Percentiles rank a stretch among this genome's conserved stretches.
These are phyloP conservation scores for Collybia sordida DNA, from an alignment of 768 basidiomycete genomes.

Conservation along the genomic window DNA sequence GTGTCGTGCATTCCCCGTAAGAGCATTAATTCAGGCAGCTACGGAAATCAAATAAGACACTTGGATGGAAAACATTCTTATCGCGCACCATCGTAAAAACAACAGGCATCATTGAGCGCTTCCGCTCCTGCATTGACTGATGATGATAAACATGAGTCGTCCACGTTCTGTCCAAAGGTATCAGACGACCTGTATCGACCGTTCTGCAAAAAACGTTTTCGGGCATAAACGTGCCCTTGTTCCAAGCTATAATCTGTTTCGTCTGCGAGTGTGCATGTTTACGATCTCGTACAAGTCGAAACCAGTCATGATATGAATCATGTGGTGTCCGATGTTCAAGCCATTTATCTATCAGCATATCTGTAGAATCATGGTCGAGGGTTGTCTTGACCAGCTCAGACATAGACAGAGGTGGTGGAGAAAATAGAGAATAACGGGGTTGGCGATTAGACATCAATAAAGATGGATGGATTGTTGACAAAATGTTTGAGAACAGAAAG, in stretches of 20 bases:
- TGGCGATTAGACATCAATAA: constrained; percentile 41
- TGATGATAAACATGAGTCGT: constrained; percentile 81
- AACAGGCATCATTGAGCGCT: constrained; percentile 75
- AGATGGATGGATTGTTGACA: too few species aligned
- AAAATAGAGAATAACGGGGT: constrained; percentile 60
- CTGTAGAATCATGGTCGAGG: constrained; percentile 72
- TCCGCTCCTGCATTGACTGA: constrained; percentile 70
- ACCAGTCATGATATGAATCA: constrained; percentile 79
- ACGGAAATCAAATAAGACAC: not conserved
- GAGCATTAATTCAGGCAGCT: constrained; percentile 81
- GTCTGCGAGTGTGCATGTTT: constrained; percentile 53
- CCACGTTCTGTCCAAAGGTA: constrained; percentile 81
- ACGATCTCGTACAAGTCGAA: constrained; percentile 65
- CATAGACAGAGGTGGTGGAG: constrained; percentile 67
- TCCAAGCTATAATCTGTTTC: constrained; percentile 55
- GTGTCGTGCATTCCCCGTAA: constrained; percentile 79
- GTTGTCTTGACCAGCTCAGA: constrained; percentile 80
- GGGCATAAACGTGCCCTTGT: constrained; percentile 75
- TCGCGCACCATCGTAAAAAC: constrained; percentile 73
- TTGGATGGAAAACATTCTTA: not conserved
- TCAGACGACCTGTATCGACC: constrained; percentile 74
- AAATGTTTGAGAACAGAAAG: not conserved
- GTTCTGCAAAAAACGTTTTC: constrained; percentile 81
- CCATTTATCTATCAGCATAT: constrained; percentile 83
- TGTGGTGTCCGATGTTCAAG: constrained; percentile 68